These are phyloP conservation scores for Ustilago hordei DNA, from an alignment of 1,284 basidiomycete genomes.

Conservation along the genomic window DNA sequence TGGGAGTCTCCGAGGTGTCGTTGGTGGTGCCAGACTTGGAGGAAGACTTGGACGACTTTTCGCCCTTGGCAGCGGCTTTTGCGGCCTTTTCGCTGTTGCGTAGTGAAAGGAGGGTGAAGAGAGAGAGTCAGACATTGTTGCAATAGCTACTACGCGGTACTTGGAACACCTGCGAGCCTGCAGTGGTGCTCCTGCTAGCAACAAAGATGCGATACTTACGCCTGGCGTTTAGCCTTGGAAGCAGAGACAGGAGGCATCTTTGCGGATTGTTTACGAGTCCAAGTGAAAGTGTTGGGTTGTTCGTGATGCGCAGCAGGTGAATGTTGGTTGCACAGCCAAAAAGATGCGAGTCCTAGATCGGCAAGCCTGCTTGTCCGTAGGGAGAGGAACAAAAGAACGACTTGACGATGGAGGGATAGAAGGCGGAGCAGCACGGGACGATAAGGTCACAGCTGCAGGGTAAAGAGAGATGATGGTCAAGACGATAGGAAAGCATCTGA, in stretches of 20 bases:
- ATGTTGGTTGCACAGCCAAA: slow-evolving; percentile 7
- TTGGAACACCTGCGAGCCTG: neutral
- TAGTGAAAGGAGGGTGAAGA: neutral
- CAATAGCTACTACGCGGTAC: neutral
- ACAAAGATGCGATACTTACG: slow-evolving; percentile 52
- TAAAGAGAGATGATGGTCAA: slow-evolving; percentile 19
- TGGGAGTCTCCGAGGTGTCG: slow-evolving; percentile 52
- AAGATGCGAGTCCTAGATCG: slow-evolving; percentile 19
- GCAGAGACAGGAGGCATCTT: slow-evolving; percentile 67
- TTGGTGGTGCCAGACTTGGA: slow-evolving; percentile 61
- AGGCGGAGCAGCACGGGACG: slow-evolving; percentile 23
- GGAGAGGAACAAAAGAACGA: slow-evolving; percentile 5
- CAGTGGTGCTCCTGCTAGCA: no score
- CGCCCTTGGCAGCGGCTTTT: slow-evolving; percentile 65
- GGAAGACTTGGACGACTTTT: slow-evolving; percentile 53
- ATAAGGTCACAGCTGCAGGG: slow-evolving; percentile 28
- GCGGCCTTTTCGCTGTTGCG: slow-evolving; percentile 67
- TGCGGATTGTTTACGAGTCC: slow-evolving; percentile 5
- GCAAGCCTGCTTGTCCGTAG: slow-evolving; percentile 41
- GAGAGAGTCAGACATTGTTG: neutral
- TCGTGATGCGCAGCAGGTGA: slow-evolving; percentile 19
- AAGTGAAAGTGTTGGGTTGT: slow-evolving; percentile 1
- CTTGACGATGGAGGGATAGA: slow-evolving; percentile 1
- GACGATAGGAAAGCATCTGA: neutral
- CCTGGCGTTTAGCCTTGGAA: slow-evolving; percentile 70